Conservation (phyloP, 2,329 filamentous ascomycete species). For the Pseudomassariella vexata region DNA sequence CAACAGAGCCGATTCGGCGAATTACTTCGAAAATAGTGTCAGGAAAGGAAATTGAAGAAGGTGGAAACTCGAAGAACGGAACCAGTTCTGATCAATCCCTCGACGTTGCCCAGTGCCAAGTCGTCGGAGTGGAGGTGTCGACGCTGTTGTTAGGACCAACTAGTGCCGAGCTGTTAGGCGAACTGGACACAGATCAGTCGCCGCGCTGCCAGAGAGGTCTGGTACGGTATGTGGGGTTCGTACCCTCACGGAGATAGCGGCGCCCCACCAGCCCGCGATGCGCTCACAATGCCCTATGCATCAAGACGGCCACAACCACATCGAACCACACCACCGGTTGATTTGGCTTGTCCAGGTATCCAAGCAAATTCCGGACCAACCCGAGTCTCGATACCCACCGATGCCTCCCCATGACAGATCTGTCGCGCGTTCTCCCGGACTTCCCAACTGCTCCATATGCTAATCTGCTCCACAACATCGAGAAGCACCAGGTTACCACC, state of each 20-base stretch:
- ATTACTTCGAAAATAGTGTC: too few relatives aligned
- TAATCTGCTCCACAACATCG: constrained; percentile 72
- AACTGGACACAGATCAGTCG: too few relatives aligned
- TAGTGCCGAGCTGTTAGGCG: too few relatives aligned
- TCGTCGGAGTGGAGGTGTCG: too few relatives aligned
- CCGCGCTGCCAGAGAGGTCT: too few relatives aligned
- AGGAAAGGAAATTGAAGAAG: too few relatives aligned
- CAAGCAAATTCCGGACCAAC: constrained; percentile 1
- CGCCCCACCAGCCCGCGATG: background rate
- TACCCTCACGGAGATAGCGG: background rate
- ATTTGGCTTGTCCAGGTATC: background rate
- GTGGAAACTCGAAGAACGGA: too few relatives aligned
- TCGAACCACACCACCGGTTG: background rate
- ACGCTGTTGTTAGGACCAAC: too few relatives aligned
- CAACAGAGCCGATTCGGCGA: too few relatives aligned
- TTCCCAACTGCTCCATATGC: constrained; percentile 68
- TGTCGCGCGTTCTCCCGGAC: constrained; percentile 73
- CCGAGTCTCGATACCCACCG: constrained; percentile 12
- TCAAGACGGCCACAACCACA: background rate
- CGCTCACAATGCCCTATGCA: constrained; percentile 1
- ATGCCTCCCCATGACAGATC: constrained; percentile 67
- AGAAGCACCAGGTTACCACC: constrained; percentile 70
- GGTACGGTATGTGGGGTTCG: background rate
- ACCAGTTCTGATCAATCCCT: too few relatives aligned
- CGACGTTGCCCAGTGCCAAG: too few relatives aligned